phyloP scores from a whole-genome alignment of 768 basidiomycete genomes.

The Agrocybe praecox region DNA sequence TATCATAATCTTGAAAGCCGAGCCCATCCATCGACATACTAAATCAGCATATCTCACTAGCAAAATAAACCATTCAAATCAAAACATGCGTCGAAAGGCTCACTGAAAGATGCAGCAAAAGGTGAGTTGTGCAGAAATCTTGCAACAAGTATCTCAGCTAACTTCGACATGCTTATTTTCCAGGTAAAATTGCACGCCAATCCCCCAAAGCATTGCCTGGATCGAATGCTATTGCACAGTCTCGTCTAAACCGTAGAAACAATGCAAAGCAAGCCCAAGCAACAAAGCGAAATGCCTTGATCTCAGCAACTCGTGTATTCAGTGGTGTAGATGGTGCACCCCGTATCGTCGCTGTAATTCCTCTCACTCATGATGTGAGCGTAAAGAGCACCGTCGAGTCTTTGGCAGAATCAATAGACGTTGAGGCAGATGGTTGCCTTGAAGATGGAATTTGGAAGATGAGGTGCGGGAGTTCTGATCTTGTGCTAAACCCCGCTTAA shows the following conservation, averaged over 20 bases:
- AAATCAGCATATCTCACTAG: conserved; percentile 36
- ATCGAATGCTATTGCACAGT: conserved; percentile 61
- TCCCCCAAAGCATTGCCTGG: conserved; percentile 54
- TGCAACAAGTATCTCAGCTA: not conserved
- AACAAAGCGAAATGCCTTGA: conserved; percentile 67
- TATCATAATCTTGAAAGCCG: no score
- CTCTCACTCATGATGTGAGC: conserved; percentile 71
- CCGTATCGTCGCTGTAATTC: conserved; percentile 86
- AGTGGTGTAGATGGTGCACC: conserved; percentile 78
- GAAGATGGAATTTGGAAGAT: conserved; percentile 64
- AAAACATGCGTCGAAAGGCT: conserved; percentile 84
- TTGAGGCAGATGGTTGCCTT: conserved; percentile 52
- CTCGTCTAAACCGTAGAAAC: conserved; percentile 78
- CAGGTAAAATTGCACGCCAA: conserved; percentile 61
- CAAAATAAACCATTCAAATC: conserved; percentile 94
- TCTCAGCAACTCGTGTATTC: conserved; percentile 78
- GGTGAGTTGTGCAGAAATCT: conserved; percentile 42
- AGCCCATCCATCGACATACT: no score
- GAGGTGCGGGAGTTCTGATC: conserved; percentile 47
- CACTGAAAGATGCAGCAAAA: conserved; percentile 84
- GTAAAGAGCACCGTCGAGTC: conserved; percentile 52
- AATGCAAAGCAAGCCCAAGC: conserved; percentile 83
- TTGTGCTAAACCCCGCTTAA: not conserved
- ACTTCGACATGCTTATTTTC: not conserved
- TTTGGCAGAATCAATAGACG: conserved; percentile 63